Percentiles rank a stretch among this genome's conserved stretches.
These are phyloP conservation scores for Termitomyces sp. DNA, from an alignment of 768 basidiomycete species.

Conservation along the genomic window DNA sequence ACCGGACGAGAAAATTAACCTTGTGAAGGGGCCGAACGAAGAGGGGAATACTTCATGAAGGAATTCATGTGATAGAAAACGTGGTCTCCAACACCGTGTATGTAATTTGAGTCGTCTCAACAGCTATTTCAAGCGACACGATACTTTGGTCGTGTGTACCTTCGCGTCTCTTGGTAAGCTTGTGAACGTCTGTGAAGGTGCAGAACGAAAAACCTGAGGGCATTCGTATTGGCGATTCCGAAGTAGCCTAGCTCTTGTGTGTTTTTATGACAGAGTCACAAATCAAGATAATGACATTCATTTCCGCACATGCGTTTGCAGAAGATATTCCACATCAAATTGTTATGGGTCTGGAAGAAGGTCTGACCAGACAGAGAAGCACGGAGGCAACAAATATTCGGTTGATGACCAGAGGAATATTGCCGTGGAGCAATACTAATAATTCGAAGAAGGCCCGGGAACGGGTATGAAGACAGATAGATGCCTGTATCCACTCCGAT, in stretches of 20 bases:
- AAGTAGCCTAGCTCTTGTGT: too few relatives aligned
- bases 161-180: neutral
- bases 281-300: neutral
- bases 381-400: neutral
- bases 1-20: conserved; percentile 11
- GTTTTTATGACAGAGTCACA: neutral
- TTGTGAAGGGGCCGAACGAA: neutral
- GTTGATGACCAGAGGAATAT: neutral
- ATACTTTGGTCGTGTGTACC: neutral
- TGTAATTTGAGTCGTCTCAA: neutral
- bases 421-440: too few relatives aligned
- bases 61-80: conserved; percentile 9
- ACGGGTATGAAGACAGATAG: neutral
- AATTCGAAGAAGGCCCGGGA: neutral
- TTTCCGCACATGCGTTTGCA: neutral
- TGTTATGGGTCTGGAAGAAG: neutral
- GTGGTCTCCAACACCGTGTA: neutral
- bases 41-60: conserved; percentile 9
- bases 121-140: neutral
- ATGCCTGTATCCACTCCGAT: too few relatives aligned
- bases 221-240: neutral
- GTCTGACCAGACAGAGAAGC: neutral
- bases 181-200: neutral
- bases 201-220: neutral
- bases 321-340: neutral